phyloP scores from a whole-genome alignment of 78 protist genomes.

The slime mould (Dictyostelium discoideum) region DNA sequence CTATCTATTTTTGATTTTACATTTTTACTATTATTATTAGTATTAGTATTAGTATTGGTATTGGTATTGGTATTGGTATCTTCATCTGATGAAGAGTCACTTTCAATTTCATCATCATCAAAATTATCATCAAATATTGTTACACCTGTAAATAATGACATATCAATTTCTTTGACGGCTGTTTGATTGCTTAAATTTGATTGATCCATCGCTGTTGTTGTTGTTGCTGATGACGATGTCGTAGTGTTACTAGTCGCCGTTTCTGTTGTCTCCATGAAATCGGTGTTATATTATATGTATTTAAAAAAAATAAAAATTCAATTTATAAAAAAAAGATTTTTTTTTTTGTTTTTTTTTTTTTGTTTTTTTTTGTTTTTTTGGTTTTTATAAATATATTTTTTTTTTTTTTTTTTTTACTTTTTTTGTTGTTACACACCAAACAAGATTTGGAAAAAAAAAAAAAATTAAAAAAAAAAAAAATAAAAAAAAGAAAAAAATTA shows the following conservation, averaged over 20 bases:
- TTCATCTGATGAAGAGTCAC: not conserved
- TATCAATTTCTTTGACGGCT: conserved; percentile 21
- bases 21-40: not conserved
- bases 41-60: too few relatives aligned
- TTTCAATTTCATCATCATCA: not conserved
- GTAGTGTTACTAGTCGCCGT: not conserved
- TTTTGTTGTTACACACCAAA: too few relatives aligned
- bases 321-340: not conserved
- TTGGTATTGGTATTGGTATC: too few relatives aligned
- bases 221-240: not conserved
- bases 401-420: too few relatives aligned
- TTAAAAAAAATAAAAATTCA: not conserved
- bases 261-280: not conserved
- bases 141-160: conserved; percentile 52
- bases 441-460: too few relatives aligned
- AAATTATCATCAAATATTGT: conserved; percentile 46
- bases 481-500: too few relatives aligned
- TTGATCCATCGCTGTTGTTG: not conserved
- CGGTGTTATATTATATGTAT: not conserved
- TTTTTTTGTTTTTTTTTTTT: not conserved
- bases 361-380: not conserved
- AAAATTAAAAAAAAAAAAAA: too few relatives aligned
- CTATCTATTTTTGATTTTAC: not conserved
- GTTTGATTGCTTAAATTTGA: not conserved
- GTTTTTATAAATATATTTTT: not conserved